Conservation (phyloP, 2,329 filamentous ascomycete species). For the Colletotrichum sojae region DNA sequence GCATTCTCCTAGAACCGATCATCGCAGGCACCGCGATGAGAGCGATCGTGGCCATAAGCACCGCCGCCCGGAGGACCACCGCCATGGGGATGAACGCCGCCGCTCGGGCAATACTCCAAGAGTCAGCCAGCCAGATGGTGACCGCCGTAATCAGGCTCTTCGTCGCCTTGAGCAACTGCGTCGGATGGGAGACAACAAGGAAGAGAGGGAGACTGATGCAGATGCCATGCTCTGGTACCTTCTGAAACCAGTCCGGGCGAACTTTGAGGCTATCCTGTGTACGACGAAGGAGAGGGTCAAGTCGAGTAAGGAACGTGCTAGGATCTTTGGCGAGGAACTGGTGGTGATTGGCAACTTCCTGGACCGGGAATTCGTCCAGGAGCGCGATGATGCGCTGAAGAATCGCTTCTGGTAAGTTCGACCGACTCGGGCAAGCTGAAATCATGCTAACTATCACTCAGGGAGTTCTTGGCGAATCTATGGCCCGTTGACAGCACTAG, state of each 20-base stretch:
- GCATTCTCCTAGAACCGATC: slow-evolving; percentile 50
- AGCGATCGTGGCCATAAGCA: slow-evolving; percentile 49
- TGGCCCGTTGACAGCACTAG: slow-evolving; percentile 63
- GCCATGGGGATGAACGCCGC: slow-evolving; percentile 49
- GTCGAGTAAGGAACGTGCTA: slow-evolving; percentile 73
- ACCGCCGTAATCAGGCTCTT: slow-evolving; percentile 58
- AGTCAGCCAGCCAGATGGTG: slow-evolving; percentile 42
- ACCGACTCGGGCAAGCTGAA: not conserved
- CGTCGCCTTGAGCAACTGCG: slow-evolving; percentile 60
- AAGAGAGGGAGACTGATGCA: slow-evolving; percentile 61
- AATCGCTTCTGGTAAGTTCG: slow-evolving; percentile 42
- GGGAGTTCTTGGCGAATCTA: slow-evolving; percentile 61
- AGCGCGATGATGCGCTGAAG: slow-evolving; percentile 55
- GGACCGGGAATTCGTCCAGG: slow-evolving; percentile 49
- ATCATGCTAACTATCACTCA: slow-evolving; percentile 40
- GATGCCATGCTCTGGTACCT: slow-evolving; percentile 64
- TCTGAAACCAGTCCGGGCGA: slow-evolving; percentile 72
- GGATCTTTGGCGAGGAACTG: slow-evolving; percentile 72
- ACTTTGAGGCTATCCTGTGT: slow-evolving; percentile 71
- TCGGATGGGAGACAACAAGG: slow-evolving; percentile 63
- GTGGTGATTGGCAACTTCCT: slow-evolving; percentile 75
- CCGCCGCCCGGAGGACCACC: slow-evolving; percentile 53
- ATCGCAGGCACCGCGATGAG: slow-evolving; percentile 48
- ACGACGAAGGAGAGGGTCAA: slow-evolving; percentile 75
- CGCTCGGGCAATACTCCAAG: slow-evolving; percentile 43